These are phyloP conservation scores for Zoysia matrella DNA, from an alignment of 202 grass and related monocot species.

Conservation along the genomic window DNA sequence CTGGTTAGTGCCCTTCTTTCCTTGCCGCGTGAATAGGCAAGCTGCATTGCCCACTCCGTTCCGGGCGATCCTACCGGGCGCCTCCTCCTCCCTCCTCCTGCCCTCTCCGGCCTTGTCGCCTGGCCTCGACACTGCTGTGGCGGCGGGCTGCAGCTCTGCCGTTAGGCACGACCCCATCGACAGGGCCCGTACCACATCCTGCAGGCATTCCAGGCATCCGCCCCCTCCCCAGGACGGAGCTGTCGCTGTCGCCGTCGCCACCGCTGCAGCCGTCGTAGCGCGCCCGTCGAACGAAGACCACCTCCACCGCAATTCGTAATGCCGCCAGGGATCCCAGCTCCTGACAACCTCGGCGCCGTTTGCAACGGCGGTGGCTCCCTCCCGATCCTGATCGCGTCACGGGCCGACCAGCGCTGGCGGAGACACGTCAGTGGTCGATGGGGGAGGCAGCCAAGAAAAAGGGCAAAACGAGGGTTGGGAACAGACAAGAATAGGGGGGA, in stretches of 20 bases:
- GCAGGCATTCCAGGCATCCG: slow-evolving; percentile 50
- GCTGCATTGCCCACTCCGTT: slow-evolving; percentile 59
- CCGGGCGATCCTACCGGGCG: slow-evolving; percentile 47
- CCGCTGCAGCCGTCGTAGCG: slow-evolving; percentile 12
- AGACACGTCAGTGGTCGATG: slow-evolving; percentile 23
- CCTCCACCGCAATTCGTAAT: background rate
- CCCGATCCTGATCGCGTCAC: slow-evolving; percentile 14
- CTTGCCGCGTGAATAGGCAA: slow-evolving; percentile 73
- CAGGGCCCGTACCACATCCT: slow-evolving; percentile 39
- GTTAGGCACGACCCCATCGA: slow-evolving; percentile 51
- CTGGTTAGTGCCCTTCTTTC: slow-evolving; percentile 87
- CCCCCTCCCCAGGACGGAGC: slow-evolving; percentile 12
- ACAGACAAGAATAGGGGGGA: slow-evolving; percentile 43
- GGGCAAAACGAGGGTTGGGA: background rate
- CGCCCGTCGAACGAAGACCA: slow-evolving; percentile 15
- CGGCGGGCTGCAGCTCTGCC: slow-evolving; percentile 21
- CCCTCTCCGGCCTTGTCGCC: background rate
- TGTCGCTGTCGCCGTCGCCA: slow-evolving; percentile 42
- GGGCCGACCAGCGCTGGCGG: background rate
- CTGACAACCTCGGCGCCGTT: background rate
- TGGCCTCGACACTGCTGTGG: background rate
- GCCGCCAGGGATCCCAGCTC: slow-evolving; percentile 5
- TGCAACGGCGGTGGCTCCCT: background rate
- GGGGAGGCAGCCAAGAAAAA: background rate
- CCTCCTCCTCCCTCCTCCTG: slow-evolving; percentile 36